Base-by-base conservation (phyloP, 2,329 filamentous ascomycete species). In the Zasmidium angulare region DNA sequence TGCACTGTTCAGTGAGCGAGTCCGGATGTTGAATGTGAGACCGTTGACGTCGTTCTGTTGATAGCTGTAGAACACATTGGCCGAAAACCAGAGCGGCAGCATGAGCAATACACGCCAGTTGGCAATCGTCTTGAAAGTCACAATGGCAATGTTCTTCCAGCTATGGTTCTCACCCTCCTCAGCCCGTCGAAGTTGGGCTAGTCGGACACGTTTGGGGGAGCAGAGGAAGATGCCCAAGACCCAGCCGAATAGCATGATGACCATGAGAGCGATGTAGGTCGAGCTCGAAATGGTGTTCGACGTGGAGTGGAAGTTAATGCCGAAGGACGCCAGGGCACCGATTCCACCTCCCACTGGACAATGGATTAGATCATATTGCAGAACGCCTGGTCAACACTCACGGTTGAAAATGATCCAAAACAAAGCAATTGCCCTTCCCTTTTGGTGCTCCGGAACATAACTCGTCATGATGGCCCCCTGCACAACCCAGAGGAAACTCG, bases 161-260 rank as follows among this genome's bases (percentile, higher is more conserved):
- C 12, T 3, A 22, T 50, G 48, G 48, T 23, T 29, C 26, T 24
- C 17, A 3, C 22, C n/a, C 22, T 50, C 48, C 48, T 26, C 48
- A 7, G 48, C 22, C 14, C 22, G 17, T 11, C 48, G 48, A 19
- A 50, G 48, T 14, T 50, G 48, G 2, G 48, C 22, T 4, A 50
- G 48, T 17, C 22, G 22, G 48, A 50, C 26, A 17, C 48, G 48
- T n/a, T 17, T 50, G 2, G 48, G 48, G n/a, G 48, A 50, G 48
- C 48, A 50, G 20, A 50, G 22, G 48, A 50, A 50, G 48, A 49
- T 22, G 22, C 48, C 22, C 7, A 50, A 7, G 14, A 29, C 17
- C 48, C 48, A 50, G 20, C 48, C 48, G 48, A 50, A 50, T 2
- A 50, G 48, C 48, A 50, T 50, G 48, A 50, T 50, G 48, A 50